Evolutionary conservation across 495 filamentous ascomycete species (phyloP).

Genomic region (Xylaria sp.): DNA sequence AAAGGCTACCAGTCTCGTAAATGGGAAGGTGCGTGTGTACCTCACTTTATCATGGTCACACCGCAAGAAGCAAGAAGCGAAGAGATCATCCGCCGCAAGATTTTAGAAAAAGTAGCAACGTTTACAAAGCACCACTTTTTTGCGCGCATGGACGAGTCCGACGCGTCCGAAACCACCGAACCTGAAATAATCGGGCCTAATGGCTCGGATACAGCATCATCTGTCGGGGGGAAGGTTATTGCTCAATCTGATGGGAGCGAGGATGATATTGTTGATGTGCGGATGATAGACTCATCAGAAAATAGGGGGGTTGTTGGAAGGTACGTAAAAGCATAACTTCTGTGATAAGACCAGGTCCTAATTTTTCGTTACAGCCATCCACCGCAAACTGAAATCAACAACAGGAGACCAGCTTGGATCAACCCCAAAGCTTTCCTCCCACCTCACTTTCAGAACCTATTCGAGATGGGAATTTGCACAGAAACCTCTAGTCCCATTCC

Average conservation of each 20-base stretch:
- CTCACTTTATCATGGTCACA: constrained; percentile 60
- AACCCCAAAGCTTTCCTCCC: constrained; percentile 55
- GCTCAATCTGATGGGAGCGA: constrained; percentile 84
- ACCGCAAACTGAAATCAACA: constrained; percentile 29
- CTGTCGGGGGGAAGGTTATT: constrained; percentile 71
- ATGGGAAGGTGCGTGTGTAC: constrained; percentile 38
- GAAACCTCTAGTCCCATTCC: constrained; percentile 62
- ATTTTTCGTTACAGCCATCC: neutral
- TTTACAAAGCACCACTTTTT: constrained; percentile 55
- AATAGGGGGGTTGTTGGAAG: constrained; percentile 30
- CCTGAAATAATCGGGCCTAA: constrained; percentile 75
- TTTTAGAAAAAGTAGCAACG: constrained; percentile 55
- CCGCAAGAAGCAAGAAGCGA: constrained; percentile 57
- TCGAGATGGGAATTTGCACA: constrained; percentile 68
- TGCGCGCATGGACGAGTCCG: constrained; percentile 49
- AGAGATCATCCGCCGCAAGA: constrained; percentile 58
- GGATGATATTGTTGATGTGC: constrained; percentile 89
- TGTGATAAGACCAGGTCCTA: constrained; percentile 18
- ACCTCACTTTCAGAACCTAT: constrained; percentile 68
- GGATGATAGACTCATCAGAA: constrained; percentile 70
- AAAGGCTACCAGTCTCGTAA: constrained; percentile 33
- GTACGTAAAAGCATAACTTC: constrained; percentile 31
- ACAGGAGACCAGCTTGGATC: constrained; percentile 52
- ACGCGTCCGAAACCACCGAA: constrained; percentile 62
- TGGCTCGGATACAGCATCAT: constrained; percentile 75